These are phyloP conservation scores for Papiliotrema laurentii DNA, from an alignment of 1,284 basidiomycete genomes.

Conservation along the genomic window DNA sequence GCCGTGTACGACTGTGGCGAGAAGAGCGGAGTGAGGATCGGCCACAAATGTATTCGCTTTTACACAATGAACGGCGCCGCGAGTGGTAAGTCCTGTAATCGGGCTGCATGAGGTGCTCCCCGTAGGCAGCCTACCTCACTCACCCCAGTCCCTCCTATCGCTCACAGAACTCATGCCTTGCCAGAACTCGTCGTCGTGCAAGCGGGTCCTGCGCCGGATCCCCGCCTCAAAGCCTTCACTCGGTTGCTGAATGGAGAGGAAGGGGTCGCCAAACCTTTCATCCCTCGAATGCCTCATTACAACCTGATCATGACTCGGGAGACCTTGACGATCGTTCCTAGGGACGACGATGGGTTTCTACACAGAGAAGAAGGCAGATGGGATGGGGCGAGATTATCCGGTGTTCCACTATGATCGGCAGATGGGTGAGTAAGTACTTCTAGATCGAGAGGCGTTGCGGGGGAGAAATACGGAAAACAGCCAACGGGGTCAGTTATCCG, in stretches of 20 bases:
- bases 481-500: no score
- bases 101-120: no score
- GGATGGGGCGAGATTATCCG: constrained; percentile 8
- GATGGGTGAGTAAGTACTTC: no score
- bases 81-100: no score
- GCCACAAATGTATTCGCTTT: constrained; percentile 8
- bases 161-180: not conserved
- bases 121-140: no score
- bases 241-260: not conserved
- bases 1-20: constrained; percentile 10
- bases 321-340: not conserved
- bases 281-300: constrained; percentile 4
- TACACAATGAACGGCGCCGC: not conserved
- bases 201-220: not conserved
- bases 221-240: constrained; percentile 2
- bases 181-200: not conserved
- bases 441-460: no score
- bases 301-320: constrained; percentile 5
- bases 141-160: not conserved
- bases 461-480: no score
- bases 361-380: constrained; percentile 5
- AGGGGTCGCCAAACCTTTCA: not conserved
- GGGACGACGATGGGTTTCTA: constrained; percentile 5
- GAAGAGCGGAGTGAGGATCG: constrained; percentile 2
- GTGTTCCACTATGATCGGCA: no score